Base-by-base conservation (phyloP, 139 green algal genomes). In the Picocystis salinarum region DNA sequence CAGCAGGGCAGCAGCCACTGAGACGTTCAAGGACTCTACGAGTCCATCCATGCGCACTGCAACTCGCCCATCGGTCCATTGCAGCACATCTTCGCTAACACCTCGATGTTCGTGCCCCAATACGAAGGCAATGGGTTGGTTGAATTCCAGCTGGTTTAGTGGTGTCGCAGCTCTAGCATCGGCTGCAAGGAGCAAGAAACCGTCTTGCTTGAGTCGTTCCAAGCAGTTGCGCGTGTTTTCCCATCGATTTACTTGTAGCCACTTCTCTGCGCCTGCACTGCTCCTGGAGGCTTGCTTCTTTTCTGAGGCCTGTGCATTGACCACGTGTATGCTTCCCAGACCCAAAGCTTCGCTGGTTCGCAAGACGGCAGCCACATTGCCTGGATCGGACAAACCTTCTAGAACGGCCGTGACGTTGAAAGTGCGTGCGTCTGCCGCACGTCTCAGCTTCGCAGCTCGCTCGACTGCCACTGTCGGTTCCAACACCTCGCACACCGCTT, bases 241-340 rank as follows among this genome's bases (percentile, higher is more conserved):
- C 47, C 50, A 73, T 23, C 40, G 23, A 45, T 62, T 23, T 23
- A 65, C 20, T 24, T 59, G 23, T 26, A 67, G 39, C 63, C 63
- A 73, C 45, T 71, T 71, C 23, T 71, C 46, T n/a, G 60, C 37
- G n/a, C 63, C 63, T 2, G 29, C 29, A 4, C 17, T 34, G 3
- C 45, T 54, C 1, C 52, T 30, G 11, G 33, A 44, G 44, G 26
- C 33, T 37, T 45, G 13, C 33, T 60, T 60, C 22, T 48, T 49
- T 13, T 34, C 40, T 5, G 34, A 30, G 3, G 34, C 36, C 6
- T 26, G 17, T 15, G 40, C 39, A n/a, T 27, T 24, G 2, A 63
- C 18, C 26, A 57, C 34, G 28, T 49, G 39, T 5, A 56, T 13
- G 15, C n/a, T 17, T 4, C 40, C 40, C 12, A 57, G 45, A 3